Percentiles rank a stretch among this genome's conserved stretches.
phyloP scores from a whole-genome alignment of 2,329 filamentous ascomycete genomes.

The Microcera coccophila region DNA sequence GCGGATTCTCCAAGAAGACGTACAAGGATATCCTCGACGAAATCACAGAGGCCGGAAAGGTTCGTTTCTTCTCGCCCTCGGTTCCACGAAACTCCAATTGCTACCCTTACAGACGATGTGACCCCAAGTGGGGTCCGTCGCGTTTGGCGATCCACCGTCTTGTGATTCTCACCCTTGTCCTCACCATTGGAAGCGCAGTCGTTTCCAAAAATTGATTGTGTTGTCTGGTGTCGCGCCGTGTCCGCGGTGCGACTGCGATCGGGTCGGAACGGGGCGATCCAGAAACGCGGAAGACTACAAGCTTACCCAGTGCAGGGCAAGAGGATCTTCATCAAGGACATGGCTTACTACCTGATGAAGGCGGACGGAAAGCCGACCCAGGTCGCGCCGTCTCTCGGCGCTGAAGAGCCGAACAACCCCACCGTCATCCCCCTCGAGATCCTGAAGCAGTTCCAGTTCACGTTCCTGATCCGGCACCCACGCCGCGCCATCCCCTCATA shows the following conservation, averaged over 20 bases:
- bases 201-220: background rate
- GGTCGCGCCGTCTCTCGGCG: conserved; percentile 77
- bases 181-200: background rate
- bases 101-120: conserved; percentile 2
- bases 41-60: conserved; percentile 67
- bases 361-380: conserved; percentile 63
- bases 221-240: no score
- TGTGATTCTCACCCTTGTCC: background rate
- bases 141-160: background rate
- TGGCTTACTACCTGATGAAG: conserved; percentile 85
- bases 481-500: conserved; percentile 86
- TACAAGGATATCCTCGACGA: conserved; percentile 74
- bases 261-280: no score
- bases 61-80: conserved; percentile 40
- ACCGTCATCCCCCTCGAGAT: conserved; percentile 75
- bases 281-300: conserved; percentile 6
- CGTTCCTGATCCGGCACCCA: conserved; percentile 96
- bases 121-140: conserved; percentile 1
- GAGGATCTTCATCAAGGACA: conserved; percentile 97
- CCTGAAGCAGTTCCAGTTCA: conserved; percentile 82
- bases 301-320: conserved; percentile 61
- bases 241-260: no score
- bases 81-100: background rate
- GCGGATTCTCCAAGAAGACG: conserved; percentile 66
- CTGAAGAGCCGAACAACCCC: conserved; percentile 67